phyloP scores from a whole-genome alignment of 805 yeast species.

The Candida rishiriensis region DNA sequence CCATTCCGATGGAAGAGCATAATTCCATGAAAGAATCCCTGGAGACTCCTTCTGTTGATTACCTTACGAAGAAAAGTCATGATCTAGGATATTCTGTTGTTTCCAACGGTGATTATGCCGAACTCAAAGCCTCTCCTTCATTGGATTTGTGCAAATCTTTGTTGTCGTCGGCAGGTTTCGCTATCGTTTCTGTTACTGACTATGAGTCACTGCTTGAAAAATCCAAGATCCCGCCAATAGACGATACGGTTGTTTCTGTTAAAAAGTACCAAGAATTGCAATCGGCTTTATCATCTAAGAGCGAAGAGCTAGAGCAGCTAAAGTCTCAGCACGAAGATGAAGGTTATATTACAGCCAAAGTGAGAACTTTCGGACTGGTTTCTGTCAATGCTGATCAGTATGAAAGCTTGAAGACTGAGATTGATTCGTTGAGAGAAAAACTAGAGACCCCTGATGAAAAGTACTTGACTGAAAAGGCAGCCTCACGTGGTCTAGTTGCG shows the following conservation, averaged over 20 bases:
- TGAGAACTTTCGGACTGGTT: conserved; percentile 2
- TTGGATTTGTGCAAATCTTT: conserved; percentile 1
- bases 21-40: conserved; percentile 1
- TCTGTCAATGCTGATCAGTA: conserved; percentile 12
- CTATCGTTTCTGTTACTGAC: conserved; percentile 10
- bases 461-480: conserved; percentile 18
- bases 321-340: conserved; percentile 1
- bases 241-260: background rate
- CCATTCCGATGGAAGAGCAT: conserved; percentile 5
- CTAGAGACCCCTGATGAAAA: conserved; percentile 17
- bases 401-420: conserved; percentile 13
- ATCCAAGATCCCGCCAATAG: conserved; percentile 11
- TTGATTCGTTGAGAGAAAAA: conserved; percentile 8
- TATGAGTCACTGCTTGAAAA: conserved; percentile 5
- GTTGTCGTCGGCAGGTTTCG: conserved; percentile 14
- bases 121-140: background rate
- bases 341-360: conserved; percentile 4
- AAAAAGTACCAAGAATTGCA: conserved; percentile 9
- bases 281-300: conserved; percentile 1
- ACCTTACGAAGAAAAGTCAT: conserved; percentile 18
- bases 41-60: conserved; percentile 22
- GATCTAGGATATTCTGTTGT: conserved; percentile 12
- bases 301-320: conserved; percentile 1
- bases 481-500: conserved; percentile 11
- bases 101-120: conserved; percentile 3